Conservation (phyloP, 2,329 filamentous ascomycete genomes). For the Aspergillus transmontanensis region DNA sequence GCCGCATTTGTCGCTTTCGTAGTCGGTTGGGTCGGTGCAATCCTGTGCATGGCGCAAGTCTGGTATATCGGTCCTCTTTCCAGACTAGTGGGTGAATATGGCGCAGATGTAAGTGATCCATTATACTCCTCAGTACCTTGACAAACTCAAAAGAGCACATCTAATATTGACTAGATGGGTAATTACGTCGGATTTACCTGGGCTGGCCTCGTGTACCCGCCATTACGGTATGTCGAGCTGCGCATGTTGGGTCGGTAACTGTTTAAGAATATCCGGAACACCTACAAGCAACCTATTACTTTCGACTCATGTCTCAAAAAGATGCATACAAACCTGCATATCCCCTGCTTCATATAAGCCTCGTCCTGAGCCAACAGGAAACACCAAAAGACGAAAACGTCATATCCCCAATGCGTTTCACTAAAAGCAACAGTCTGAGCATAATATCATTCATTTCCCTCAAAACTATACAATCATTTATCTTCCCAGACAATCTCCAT, state of each 20-base stretch:
- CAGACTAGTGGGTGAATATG: slow-evolving; percentile 57
- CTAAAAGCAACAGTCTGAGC: neutral
- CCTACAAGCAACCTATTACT: neutral
- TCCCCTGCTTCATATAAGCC: neutral
- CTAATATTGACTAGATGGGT: slow-evolving; percentile 47
- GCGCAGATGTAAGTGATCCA: slow-evolving; percentile 54
- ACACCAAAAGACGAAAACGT: neutral
- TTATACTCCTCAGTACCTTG: neutral
- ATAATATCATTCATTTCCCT: neutral
- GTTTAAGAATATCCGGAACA: neutral
- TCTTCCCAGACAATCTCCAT: neutral
- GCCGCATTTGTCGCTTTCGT: slow-evolving; percentile 64
- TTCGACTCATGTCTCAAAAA: neutral
- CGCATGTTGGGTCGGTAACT: slow-evolving; percentile 50
- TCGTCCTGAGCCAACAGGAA: neutral
- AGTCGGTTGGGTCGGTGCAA: slow-evolving; percentile 65
- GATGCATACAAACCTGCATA: neutral
- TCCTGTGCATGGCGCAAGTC: slow-evolving; percentile 69
- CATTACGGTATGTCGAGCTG: slow-evolving; percentile 55
- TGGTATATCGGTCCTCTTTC: slow-evolving; percentile 70
- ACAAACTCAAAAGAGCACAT: slow-evolving; percentile 13
- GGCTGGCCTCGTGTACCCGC: slow-evolving; percentile 60
- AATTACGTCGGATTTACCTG: slow-evolving; percentile 64
- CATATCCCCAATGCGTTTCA: neutral
- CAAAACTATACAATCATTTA: neutral